Conservation (phyloP, 495 filamentous ascomycete species). For the Penicillium manginii region DNA sequence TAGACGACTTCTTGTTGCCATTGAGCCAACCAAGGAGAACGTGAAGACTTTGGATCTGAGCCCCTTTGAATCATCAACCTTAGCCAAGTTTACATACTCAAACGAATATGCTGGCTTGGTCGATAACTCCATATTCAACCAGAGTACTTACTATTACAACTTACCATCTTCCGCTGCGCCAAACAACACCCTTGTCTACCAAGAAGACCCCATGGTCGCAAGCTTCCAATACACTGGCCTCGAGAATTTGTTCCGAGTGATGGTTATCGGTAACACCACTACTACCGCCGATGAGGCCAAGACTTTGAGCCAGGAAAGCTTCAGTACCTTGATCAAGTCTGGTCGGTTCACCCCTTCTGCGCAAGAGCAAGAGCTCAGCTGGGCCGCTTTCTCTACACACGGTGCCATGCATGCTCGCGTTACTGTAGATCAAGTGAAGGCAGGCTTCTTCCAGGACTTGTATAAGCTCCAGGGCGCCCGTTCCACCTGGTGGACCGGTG, state of each 20-base stretch:
- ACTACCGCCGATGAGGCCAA: conserved; percentile 33
- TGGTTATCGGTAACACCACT: conserved; percentile 40
- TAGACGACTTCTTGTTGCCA: conserved; percentile 42
- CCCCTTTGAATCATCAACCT: conserved; percentile 28
- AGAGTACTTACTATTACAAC: conserved; percentile 32
- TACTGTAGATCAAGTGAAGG: conserved; percentile 30
- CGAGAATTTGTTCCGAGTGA: conserved; percentile 40
- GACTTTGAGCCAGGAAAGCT: conserved; percentile 26
- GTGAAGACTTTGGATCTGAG: conserved; percentile 37
- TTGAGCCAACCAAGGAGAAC: conserved; percentile 36
- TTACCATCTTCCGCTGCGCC: conserved; percentile 32
- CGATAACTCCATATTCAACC: conserved; percentile 27
- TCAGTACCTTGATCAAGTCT: conserved; percentile 32
- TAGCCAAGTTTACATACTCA: conserved; percentile 35
- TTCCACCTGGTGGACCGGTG: conserved; percentile 47
- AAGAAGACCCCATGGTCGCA: conserved; percentile 40
- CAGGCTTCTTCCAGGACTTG: conserved; percentile 40
- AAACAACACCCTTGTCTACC: conserved; percentile 32
- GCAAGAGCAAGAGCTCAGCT: conserved; percentile 25
- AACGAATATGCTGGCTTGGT: conserved; percentile 44
- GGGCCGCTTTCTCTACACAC: conserved; percentile 41
- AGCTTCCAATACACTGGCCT: conserved; percentile 33
- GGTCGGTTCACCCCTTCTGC: conserved; percentile 27
- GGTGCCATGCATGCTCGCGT: conserved; percentile 41
- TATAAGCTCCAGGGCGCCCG: conserved; percentile 43